Base-by-base conservation (phyloP, 2,329 filamentous ascomycete genomes). In the Hypoxylon sp. region DNA sequence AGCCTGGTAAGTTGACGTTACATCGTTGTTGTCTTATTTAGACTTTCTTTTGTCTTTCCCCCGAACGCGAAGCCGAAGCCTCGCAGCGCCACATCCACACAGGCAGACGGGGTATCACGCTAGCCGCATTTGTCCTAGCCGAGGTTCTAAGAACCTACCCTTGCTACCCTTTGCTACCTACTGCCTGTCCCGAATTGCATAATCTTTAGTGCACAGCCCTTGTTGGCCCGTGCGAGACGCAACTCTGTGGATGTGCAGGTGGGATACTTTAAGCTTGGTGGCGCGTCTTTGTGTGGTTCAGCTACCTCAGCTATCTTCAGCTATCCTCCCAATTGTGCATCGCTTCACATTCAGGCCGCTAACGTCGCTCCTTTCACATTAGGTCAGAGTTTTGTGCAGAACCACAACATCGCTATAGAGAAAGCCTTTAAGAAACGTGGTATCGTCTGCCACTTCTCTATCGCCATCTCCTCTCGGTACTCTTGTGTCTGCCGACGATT, bases 401-500 rank as follows among this genome's bases (percentile, higher is more conserved):
- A 67, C 3, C 71, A 76, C 32, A 67, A 67, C n/a, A 35, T 48
- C 31, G 58, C 69, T 19, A 44, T 76, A 13, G 53, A 71, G n/a
- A 46, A 64, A 11, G 63, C 59, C 1, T 66, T 76, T 3, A 48
- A 47, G 15, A 64, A 50, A 24, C 73, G 69, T 42, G 48, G 56
- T 8, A 35, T 76, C 21, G 52, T 67, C 15, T 74, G 72, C 59
- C 35, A 53, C 13, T 46, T 72, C 31, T 6, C 21, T 6, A n/a
- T 72, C 11, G 32, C 56, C 5, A 11, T 44, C 10, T 52, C 74
- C 10, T 53, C 50, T 2, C 60, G 57, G 8, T 60, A 72, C 7
- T 44, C 39, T 7, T 42, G 56, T 6, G 44, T 69, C 21, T 75
- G 74, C 52, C 75, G 76, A 19, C 72, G 72, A 4, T 77, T 75